These are phyloP conservation scores for Colletotrichum filicis DNA, from an alignment of 2,329 filamentous ascomycete genomes.

Conservation along the genomic window DNA sequence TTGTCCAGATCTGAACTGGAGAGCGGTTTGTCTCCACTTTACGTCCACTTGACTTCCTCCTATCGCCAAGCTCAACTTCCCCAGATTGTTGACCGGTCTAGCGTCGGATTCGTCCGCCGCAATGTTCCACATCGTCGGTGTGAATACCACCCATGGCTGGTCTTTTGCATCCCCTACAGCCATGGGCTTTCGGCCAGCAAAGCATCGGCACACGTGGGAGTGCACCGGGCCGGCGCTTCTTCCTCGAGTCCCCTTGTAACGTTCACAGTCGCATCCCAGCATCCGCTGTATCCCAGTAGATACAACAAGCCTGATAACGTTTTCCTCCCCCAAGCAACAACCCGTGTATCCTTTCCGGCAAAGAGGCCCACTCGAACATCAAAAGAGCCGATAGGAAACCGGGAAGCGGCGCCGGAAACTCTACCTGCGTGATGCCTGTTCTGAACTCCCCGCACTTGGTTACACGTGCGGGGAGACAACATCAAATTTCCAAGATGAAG, in stretches of 20 bases:
- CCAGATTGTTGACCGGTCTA: not conserved
- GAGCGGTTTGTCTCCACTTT: not conserved
- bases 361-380: not conserved
- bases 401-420: constrained; percentile 1
- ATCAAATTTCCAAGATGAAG: not conserved
- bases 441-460: not conserved
- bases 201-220: not conserved
- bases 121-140: not conserved
- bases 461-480: constrained; percentile 10
- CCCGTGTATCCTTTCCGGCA: not conserved
- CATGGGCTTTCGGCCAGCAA: not conserved
- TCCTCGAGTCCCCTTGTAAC: not conserved
- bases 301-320: not conserved
- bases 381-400: not conserved
- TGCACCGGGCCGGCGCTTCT: not conserved
- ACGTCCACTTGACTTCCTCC: not conserved
- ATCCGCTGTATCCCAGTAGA: not conserved
- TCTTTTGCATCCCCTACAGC: too few species aligned
- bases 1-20: not conserved
- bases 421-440: not conserved
- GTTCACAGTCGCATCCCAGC: not conserved
- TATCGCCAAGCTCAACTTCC: not conserved
- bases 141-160: not conserved
- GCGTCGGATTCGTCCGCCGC: not conserved
- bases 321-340: not conserved